Conservation (phyloP, 176 grass and related monocot genomes). For the Musa beccarii region DNA sequence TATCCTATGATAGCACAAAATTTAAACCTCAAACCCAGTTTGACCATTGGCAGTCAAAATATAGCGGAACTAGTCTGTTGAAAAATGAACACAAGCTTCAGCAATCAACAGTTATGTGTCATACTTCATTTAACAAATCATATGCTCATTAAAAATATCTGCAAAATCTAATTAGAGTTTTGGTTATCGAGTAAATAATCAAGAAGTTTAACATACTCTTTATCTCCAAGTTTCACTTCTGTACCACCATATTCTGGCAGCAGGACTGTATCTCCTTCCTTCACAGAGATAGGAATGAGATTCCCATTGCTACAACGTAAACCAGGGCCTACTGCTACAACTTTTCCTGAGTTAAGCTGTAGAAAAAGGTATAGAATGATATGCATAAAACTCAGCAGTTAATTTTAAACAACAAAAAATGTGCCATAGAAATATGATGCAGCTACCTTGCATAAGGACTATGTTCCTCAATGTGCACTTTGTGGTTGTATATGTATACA, state of each 20-base stretch:
- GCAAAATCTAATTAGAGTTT: too few relatives aligned
- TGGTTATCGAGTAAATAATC: background rate
- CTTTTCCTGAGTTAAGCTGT: conserved; percentile 79
- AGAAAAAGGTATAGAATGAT: conserved; percentile 8
- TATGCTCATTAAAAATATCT: too few relatives aligned
- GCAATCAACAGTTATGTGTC: too few relatives aligned
- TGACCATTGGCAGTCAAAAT: too few relatives aligned
- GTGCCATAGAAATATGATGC: background rate
- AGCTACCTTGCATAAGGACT: background rate
- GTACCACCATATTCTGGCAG: conserved; percentile 85
- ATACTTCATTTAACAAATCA: too few relatives aligned
- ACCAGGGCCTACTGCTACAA: conserved; percentile 79
- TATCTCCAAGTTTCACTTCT: conserved; percentile 87
- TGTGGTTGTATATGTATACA: too few relatives aligned
- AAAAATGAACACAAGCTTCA: too few relatives aligned
- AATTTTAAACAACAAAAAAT: background rate
- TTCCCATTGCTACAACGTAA: conserved; percentile 63
- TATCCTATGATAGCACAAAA: too few relatives aligned
- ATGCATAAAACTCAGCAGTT: background rate
- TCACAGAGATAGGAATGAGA: conserved; percentile 57
- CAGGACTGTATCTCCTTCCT: conserved; percentile 88
- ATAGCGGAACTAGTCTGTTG: too few relatives aligned
- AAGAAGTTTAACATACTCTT: conserved; percentile 43
- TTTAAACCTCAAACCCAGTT: too few relatives aligned
- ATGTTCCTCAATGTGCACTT: too few relatives aligned